phyloP scores from a whole-genome alignment of 305 asterid genomes.

The Fraxinus xanthoxyloides region DNA sequence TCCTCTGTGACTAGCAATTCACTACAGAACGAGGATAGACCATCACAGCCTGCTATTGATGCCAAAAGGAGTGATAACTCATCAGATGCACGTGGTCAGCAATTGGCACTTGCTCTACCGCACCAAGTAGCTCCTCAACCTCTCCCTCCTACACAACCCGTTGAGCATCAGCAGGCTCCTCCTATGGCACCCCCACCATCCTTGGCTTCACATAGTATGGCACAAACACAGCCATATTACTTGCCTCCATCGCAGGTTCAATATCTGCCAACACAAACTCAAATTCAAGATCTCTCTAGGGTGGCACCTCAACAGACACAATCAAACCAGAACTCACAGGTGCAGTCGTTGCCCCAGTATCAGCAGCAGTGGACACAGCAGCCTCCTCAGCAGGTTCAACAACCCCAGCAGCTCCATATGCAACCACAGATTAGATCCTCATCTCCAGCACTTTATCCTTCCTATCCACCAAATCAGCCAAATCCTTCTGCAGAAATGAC shows the following conservation, averaged over 20 bases:
- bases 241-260: conserved; percentile 61
- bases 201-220: conserved; percentile 57
- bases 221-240: conserved; percentile 60
- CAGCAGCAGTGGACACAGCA: conserved; percentile 81
- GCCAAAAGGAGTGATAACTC: conserved; percentile 44
- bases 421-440: conserved; percentile 67
- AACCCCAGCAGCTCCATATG: conserved; percentile 47
- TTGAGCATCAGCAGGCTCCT: conserved; percentile 60
- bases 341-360: conserved; percentile 52
- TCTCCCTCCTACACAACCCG: conserved; percentile 37
- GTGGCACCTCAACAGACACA: conserved; percentile 50
- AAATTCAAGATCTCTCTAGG: conserved; percentile 60
- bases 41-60: conserved; percentile 44
- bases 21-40: conserved; percentile 55
- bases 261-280: conserved; percentile 52
- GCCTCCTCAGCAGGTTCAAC: conserved; percentile 47
- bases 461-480: conserved; percentile 55
- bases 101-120: conserved; percentile 71
- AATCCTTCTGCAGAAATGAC: conserved; percentile 51
- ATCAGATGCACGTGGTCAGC: conserved; percentile 59
- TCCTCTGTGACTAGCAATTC: conserved; percentile 45
- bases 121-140: conserved; percentile 62
- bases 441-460: conserved; percentile 56
- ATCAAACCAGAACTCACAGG: conserved; percentile 58
- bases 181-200: conserved; percentile 48